Percentiles rank a stretch among this genome's conserved stretches.
Conservation (phyloP, 371 early-diverging fungal species). For the Mortierella sp. region DNA sequence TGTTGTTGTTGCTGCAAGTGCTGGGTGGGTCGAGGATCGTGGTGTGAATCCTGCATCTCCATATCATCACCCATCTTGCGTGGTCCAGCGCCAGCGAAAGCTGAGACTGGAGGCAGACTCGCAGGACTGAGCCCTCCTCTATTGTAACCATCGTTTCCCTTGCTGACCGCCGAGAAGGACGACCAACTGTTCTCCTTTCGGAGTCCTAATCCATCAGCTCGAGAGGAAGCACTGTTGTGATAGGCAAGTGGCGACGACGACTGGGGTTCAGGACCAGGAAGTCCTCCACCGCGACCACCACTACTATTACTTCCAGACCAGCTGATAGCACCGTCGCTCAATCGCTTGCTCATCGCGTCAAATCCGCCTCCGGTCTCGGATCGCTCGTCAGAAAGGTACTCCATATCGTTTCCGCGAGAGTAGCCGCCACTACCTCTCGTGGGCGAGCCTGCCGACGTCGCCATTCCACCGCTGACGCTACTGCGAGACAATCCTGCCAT, state of each 20-base stretch:
- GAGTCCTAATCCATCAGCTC: constrained; percentile 7
- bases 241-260: background rate
- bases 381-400: constrained; percentile 34
- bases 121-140: background rate
- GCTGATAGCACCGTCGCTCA: constrained; percentile 33
- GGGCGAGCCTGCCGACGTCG: constrained; percentile 1
- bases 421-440: background rate
- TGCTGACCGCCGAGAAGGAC: constrained; percentile 11
- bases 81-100: background rate
- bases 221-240: background rate
- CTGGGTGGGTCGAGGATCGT: background rate
- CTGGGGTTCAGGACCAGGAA: background rate
- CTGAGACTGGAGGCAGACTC: constrained; percentile 10
- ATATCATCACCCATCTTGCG: constrained; percentile 11
- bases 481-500: constrained; percentile 1
- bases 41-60: constrained; percentile 41
- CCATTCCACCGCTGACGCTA: constrained; percentile 29
- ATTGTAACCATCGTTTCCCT: background rate
- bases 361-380: constrained; percentile 12
- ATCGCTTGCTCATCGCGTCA: constrained; percentile 23
- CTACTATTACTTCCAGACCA: constrained; percentile 18
- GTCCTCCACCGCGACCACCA: background rate
- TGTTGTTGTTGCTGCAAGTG: constrained; percentile 16
- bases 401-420: constrained; percentile 22
- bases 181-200: constrained; percentile 35